Evolutionary conservation across 176 grass and related monocot genomes (phyloP).

Genomic region (Echinochloa phyllopogon): DNA sequence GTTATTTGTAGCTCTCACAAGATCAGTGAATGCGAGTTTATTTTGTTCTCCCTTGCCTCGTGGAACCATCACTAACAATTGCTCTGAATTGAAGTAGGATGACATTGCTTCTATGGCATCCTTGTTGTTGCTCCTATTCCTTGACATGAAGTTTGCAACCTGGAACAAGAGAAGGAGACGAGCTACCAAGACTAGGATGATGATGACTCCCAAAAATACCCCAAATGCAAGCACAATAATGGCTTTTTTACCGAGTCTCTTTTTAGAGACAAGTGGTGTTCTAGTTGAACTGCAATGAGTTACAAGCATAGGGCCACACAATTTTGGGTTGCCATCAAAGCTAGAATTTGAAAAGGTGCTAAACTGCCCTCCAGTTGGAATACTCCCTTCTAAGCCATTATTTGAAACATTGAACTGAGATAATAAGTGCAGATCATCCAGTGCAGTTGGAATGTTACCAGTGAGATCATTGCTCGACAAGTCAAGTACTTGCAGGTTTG

Average conservation of each 20-base stretch:
- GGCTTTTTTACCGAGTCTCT: not conserved
- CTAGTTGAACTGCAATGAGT: slow-evolving; percentile 20
- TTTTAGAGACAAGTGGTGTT: not conserved
- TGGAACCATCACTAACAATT: slow-evolving; percentile 26
- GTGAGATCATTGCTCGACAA: slow-evolving; percentile 50
- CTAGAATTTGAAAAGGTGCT: slow-evolving; percentile 55
- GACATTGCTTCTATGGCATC: not conserved
- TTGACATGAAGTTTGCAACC: not conserved
- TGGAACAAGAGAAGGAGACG: slow-evolving; percentile 7
- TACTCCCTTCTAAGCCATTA: slow-evolving; percentile 49
- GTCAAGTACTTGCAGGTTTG: slow-evolving; percentile 44
- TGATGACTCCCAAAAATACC: slow-evolving; percentile 41
- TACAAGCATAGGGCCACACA: slow-evolving; percentile 49
- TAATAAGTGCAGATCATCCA: slow-evolving; percentile 54
- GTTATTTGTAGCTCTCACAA: slow-evolving; percentile 68
- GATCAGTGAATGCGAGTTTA: slow-evolving; percentile 45
- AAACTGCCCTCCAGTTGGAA: slow-evolving; percentile 48
- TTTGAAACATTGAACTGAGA: slow-evolving; percentile 48
- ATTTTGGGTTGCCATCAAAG: slow-evolving; percentile 51
- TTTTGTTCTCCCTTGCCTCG: slow-evolving; percentile 3
- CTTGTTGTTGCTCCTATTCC: slow-evolving; percentile 8
- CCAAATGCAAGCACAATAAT: slow-evolving; percentile 47
- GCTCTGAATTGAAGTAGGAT: slow-evolving; percentile 15
- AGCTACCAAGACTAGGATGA: slow-evolving; percentile 38
- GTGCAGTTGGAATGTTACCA: slow-evolving; percentile 31